Evolutionary conservation across 805 yeast genomes (phyloP).

Genomic region (Wickerhamomyces bisporus): DNA sequence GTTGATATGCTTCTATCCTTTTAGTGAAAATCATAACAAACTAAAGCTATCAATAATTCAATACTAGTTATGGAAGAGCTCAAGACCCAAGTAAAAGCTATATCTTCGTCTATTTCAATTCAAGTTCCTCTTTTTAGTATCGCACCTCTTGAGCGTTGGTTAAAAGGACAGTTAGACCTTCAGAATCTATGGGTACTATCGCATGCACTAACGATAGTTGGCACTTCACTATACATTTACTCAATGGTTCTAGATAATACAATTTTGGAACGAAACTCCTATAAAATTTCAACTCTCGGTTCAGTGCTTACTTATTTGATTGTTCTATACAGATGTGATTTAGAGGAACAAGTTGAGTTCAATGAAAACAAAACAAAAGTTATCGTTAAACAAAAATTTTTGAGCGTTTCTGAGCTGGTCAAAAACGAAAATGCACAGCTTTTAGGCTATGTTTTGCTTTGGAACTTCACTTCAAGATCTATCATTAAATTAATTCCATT

Average conservation of each 20-base stretch:
- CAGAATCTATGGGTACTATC: constrained; percentile 23
- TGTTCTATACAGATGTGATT: constrained; percentile 19
- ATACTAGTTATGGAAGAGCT: background rate
- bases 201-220: constrained; percentile 18
- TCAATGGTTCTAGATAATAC: constrained; percentile 2
- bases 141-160: background rate
- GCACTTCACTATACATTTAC: constrained; percentile 8
- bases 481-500: constrained; percentile 35
- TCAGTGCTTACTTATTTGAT: constrained; percentile 19
- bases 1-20: too few relatives aligned
- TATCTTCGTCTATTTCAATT: background rate
- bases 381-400: constrained; percentile 6
- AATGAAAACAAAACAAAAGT: constrained; percentile 13
- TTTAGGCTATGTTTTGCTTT: constrained; percentile 31
- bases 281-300: constrained; percentile 15
- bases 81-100: background rate
- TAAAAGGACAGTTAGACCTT: constrained; percentile 7
- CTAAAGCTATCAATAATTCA: too few relatives aligned
- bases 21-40: too few relatives aligned
- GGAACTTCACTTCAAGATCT: constrained; percentile 30
- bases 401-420: constrained; percentile 30
- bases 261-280: constrained; percentile 6
- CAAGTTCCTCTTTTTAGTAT: background rate
- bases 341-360: constrained; percentile 13
- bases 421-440: constrained; percentile 38